Conservation (phyloP, 2,329 filamentous ascomycete species). For the Neonectria magnoliae region DNA sequence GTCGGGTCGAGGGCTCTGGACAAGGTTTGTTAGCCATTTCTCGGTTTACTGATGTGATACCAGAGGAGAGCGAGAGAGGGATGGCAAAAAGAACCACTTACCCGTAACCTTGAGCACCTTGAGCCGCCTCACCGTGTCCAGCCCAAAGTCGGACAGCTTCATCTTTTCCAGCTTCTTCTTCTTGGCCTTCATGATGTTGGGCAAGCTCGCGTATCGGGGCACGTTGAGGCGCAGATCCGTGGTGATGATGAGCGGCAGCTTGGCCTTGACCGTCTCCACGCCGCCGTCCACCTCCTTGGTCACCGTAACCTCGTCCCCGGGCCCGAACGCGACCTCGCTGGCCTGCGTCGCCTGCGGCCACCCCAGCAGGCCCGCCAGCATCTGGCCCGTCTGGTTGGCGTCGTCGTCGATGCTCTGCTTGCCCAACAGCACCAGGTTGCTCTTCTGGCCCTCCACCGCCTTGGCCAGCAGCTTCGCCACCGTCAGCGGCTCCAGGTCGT, state of each 20-base stretch:
- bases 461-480: slow-evolving; percentile 89
- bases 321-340: slow-evolving; percentile 80
- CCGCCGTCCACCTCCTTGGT: slow-evolving; percentile 95
- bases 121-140: slow-evolving; percentile 78
- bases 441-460: slow-evolving; percentile 83
- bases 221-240: slow-evolving; percentile 95
- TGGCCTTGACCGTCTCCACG: slow-evolving; percentile 85
- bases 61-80: background rate
- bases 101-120: slow-evolving; percentile 91
- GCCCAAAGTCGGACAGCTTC: slow-evolving; percentile 81
- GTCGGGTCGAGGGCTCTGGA: slow-evolving; percentile 82
- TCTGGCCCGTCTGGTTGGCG: slow-evolving; percentile 94
- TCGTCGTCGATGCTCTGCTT: slow-evolving; percentile 99
- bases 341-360: slow-evolving; percentile 98
- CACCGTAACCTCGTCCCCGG: slow-evolving; percentile 76
- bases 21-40: slow-evolving; percentile 17
- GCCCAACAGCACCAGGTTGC: slow-evolving; percentile 91
- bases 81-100: slow-evolving; percentile 54
- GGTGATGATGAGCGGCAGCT: slow-evolving; percentile 92
- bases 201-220: slow-evolving; percentile 92
- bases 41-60: background rate
- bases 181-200: slow-evolving; percentile 99
- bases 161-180: slow-evolving; percentile 99
- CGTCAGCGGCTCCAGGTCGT: slow-evolving; percentile 86
- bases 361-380: slow-evolving; percentile 90